These are phyloP conservation scores for Suillus plorans DNA, from an alignment of 768 basidiomycete genomes.

Conservation along the genomic window DNA sequence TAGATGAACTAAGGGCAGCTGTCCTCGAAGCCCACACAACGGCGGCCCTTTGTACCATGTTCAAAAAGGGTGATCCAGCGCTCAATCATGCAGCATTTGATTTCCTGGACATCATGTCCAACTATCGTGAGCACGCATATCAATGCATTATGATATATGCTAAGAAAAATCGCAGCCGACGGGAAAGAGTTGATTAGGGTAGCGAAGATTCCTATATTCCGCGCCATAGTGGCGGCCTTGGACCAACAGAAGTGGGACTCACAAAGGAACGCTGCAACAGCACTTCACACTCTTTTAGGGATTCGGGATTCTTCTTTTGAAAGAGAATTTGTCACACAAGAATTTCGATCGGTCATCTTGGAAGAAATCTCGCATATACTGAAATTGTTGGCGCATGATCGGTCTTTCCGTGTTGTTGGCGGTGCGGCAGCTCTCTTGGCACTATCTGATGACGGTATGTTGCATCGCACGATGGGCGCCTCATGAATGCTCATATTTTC, in stretches of 20 bases:
- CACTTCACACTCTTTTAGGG: not conserved
- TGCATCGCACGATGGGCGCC: not conserved
- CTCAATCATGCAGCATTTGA: slow-evolving; percentile 1
- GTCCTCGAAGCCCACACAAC: not conserved
- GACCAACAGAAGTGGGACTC: not conserved
- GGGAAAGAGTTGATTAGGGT: not conserved
- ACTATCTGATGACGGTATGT: not conserved
- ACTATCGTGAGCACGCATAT: slow-evolving; percentile 1
- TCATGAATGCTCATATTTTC: not conserved
- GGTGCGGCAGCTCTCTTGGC: not conserved
- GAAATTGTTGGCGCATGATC: slow-evolving; percentile 1
- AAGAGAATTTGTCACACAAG: not conserved
- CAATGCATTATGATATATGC: not conserved
- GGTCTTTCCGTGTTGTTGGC: not conserved
- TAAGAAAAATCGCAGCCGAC: not conserved
- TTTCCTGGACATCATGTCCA: slow-evolving; percentile 7
- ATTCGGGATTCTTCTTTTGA: not conserved
- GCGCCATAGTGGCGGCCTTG: not conserved
- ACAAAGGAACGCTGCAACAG: not conserved
- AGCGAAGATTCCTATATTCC: not conserved
- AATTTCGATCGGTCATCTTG: not conserved
- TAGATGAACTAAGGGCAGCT: slow-evolving; percentile 10
- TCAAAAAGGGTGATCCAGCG: not conserved
- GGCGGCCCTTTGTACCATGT: not conserved
- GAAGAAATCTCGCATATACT: not conserved